These are phyloP conservation scores for Phaeosphaeria sp. DNA, from an alignment of 2,329 filamentous ascomycete genomes.

Conservation along the genomic window DNA sequence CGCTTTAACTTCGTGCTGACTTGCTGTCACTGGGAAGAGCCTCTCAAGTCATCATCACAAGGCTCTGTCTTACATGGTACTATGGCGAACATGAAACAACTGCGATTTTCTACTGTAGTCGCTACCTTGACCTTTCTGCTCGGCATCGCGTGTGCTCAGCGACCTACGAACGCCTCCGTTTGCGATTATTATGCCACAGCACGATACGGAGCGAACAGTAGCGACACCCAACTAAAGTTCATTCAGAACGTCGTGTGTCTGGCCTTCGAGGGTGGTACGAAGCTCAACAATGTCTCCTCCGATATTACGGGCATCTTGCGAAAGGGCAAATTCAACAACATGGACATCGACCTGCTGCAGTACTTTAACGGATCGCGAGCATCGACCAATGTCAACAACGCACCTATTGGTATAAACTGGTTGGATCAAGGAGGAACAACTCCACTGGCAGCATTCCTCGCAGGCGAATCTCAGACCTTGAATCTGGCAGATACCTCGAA, in stretches of 20 bases:
- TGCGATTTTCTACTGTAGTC: neutral
- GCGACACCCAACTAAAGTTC: conserved; percentile 4
- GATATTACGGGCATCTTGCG: conserved; percentile 4
- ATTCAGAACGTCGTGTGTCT: conserved; percentile 5
- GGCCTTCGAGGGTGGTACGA: conserved; percentile 3
- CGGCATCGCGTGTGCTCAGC: neutral
- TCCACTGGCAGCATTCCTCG: conserved; percentile 4
- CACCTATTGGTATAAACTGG: conserved; percentile 7
- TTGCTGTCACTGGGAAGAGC: neutral
- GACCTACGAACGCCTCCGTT: conserved; percentile 1
- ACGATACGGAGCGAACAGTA: conserved; percentile 3
- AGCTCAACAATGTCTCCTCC: conserved; percentile 1
- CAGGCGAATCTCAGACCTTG: conserved; percentile 1
- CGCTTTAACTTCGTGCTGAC: neutral
- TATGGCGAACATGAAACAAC: neutral
- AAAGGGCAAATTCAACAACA: conserved; percentile 1
- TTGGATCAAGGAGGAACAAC: conserved; percentile 4
- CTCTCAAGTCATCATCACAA: neutral
- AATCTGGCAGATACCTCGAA: conserved; percentile 2
- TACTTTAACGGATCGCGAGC: conserved; percentile 5
- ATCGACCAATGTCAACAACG: conserved; percentile 7
- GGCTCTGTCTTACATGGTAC: neutral
- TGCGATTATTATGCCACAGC: conserved; percentile 4
- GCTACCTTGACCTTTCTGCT: neutral
- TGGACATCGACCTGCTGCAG: neutral